Conservation (phyloP, 108 stramenopile genomes). For the Discostella pseudostelligera region DNA sequence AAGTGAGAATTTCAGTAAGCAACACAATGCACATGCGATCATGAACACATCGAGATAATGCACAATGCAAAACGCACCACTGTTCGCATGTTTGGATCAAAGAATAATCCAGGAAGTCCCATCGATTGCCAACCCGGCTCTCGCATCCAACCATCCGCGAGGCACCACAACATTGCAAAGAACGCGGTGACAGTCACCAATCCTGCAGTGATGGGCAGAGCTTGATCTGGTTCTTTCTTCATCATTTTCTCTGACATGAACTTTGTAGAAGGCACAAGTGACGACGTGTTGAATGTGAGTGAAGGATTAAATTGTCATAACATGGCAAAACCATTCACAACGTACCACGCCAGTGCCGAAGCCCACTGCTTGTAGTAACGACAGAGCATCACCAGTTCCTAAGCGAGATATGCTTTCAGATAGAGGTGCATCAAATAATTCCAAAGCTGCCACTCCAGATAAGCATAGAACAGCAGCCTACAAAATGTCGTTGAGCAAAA, state of each 20-base stretch:
- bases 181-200: slow-evolving; percentile 36
- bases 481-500: not conserved
- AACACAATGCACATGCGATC: not conserved
- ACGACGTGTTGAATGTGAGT: not conserved
- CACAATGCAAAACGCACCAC: slow-evolving; percentile 8
- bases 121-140: slow-evolving; percentile 27
- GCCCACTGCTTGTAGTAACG: slow-evolving; percentile 46
- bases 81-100: slow-evolving; percentile 30
- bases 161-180: slow-evolving; percentile 36
- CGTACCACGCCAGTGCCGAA: slow-evolving; percentile 42
- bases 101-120: slow-evolving; percentile 34
- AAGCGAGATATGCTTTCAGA: slow-evolving; percentile 7
- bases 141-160: slow-evolving; percentile 41
- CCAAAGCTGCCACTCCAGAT: slow-evolving; percentile 44
- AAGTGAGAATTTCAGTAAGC: not conserved
- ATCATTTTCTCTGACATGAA: slow-evolving; percentile 53
- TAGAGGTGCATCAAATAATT: slow-evolving; percentile 29
- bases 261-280: not conserved
- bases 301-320: not conserved
- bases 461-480: slow-evolving; percentile 39
- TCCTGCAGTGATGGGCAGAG: slow-evolving; percentile 47
- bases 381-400: slow-evolving; percentile 37
- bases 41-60: not conserved
- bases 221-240: slow-evolving; percentile 37
- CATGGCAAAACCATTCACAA: no score